Evolutionary conservation across 306 rosid genomes (phyloP).

Genomic region (Geum urbanum): DNA sequence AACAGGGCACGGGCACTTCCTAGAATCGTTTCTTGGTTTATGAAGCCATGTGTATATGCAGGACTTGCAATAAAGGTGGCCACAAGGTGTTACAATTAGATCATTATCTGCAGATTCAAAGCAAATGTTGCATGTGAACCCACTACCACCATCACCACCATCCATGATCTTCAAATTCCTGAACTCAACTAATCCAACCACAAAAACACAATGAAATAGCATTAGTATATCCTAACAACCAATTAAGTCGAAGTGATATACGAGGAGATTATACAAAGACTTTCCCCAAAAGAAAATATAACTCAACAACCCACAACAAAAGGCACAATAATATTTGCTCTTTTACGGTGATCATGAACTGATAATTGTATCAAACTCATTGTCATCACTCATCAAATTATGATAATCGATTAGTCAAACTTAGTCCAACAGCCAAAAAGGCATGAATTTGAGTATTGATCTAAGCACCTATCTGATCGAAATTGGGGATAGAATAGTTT

Average conservation of each 20-base stretch:
- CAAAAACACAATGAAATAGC: neutral
- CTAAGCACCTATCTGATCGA: neutral
- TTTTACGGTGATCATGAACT: neutral
- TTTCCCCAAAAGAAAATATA: too few species aligned
- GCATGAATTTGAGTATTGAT: too few species aligned
- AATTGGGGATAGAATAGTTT: neutral
- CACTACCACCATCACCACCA: neutral
- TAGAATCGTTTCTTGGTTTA: neutral
- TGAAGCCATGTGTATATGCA: constrained; percentile 17
- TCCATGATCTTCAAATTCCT: constrained; percentile 5
- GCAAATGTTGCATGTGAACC: constrained; percentile 22
- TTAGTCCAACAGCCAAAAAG: neutral
- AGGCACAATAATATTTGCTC: neutral
- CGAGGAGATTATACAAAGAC: too few species aligned
- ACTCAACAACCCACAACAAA: neutral
- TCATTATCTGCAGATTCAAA: constrained; percentile 18
- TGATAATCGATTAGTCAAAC: neutral
- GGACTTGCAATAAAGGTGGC: constrained; percentile 23
- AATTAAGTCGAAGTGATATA: neutral
- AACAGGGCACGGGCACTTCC: constrained; percentile 1
- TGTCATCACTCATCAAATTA: neutral
- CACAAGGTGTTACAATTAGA: constrained; percentile 24
- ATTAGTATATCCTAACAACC: neutral
- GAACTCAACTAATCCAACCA: neutral
- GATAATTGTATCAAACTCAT: neutral